A percentile compares a stretch with the other conserved stretches of the same genome.
These are phyloP conservation scores for Dictyostelium brefeldianum DNA, from an alignment of 78 protist genomes.

Conservation along the genomic window DNA sequence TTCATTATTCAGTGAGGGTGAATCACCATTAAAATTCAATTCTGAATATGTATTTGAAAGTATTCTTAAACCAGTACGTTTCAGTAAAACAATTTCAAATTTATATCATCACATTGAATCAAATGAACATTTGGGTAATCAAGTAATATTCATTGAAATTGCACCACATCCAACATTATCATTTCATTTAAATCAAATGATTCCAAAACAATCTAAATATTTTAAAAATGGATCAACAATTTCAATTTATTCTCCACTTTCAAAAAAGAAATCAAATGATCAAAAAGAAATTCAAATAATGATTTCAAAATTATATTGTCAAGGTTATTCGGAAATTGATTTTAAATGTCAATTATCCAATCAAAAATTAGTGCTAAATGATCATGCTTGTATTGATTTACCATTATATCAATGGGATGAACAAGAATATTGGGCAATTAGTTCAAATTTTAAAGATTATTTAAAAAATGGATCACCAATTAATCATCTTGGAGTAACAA, in stretches of 20 bases:
- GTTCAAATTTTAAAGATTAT: no score
- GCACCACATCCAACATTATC: conserved; percentile 46
- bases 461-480: no score
- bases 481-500: background rate
- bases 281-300: background rate
- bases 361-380: no score
- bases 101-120: background rate
- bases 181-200: background rate
- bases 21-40: no score
- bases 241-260: conserved; percentile 6
- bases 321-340: background rate
- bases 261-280: conserved; percentile 28
- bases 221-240: background rate
- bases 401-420: background rate
- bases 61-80: background rate
- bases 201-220: background rate
- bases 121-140: background rate
- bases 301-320: conserved; percentile 20
- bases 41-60: no score
- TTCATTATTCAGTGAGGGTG: no score
- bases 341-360: conserved; percentile 21
- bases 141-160: conserved; percentile 10
- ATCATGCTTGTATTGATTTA: no score
- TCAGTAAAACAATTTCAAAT: conserved; percentile 3
- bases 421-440: background rate